Conservation (phyloP, 2,329 filamentous ascomycete genomes). For the Aspergillus sp. region DNA sequence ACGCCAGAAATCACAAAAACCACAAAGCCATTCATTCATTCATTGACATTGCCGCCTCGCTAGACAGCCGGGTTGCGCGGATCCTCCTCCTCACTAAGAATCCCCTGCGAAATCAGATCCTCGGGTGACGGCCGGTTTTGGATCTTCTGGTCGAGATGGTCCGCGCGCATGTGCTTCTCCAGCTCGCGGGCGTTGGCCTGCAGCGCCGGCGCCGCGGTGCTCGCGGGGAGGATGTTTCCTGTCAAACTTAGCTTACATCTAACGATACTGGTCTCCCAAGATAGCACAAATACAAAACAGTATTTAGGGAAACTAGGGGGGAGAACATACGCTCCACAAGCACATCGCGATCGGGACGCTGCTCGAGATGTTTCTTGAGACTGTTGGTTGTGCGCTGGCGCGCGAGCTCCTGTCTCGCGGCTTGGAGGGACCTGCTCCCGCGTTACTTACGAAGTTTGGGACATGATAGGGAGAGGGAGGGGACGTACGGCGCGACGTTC, state of each 20-base stretch:
- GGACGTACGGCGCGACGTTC: slow-evolving; percentile 61
- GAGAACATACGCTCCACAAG: slow-evolving; percentile 69
- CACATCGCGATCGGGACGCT: slow-evolving; percentile 66
- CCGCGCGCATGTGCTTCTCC: slow-evolving; percentile 81
- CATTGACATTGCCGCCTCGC: not conserved
- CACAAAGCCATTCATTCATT: not conserved
- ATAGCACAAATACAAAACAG: not conserved
- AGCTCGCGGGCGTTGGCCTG: slow-evolving; percentile 81
- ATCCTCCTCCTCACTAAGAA: slow-evolving; percentile 65
- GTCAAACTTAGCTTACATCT: not conserved
- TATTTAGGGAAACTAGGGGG: not conserved
- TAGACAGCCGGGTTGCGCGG: slow-evolving; percentile 27
- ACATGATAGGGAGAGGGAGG: not conserved
- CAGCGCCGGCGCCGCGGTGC: slow-evolving; percentile 72
- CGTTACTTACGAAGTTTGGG: no score
- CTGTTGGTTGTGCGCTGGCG: slow-evolving; percentile 62
- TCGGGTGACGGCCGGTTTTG: slow-evolving; percentile 73
- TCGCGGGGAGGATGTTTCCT: slow-evolving; percentile 59
- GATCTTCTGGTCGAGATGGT: slow-evolving; percentile 84
- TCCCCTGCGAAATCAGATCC: slow-evolving; percentile 73
- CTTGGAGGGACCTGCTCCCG: slow-evolving; percentile 57
- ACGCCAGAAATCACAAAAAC: not conserved
- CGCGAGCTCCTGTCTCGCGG: slow-evolving; percentile 60
- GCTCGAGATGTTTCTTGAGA: slow-evolving; percentile 62
- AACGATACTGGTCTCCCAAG: not conserved